Evolutionary conservation across 139 green algal species (phyloP).

Genomic region (Coelastrella sp.): DNA sequence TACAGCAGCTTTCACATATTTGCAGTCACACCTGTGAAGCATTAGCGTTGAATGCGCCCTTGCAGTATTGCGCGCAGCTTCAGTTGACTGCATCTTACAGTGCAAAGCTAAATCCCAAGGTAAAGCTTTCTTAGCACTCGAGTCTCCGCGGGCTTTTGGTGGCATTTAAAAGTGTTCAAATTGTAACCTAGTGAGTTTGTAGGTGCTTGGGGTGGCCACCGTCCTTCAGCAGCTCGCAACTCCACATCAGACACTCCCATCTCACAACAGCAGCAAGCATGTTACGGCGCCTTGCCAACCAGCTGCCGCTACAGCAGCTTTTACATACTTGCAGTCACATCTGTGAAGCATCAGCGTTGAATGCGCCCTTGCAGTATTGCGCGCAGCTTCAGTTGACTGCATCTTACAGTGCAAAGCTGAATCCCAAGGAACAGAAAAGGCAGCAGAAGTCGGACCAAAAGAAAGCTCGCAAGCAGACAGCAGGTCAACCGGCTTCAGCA

Average conservation of each 20-base stretch:
- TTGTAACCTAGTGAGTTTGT: too few species aligned
- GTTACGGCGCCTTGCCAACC: not conserved
- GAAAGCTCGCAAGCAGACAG: not conserved
- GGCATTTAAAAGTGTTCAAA: too few species aligned
- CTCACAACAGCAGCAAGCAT: not conserved
- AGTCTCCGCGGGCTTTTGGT: too few species aligned
- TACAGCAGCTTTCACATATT: not conserved
- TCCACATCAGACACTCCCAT: not conserved
- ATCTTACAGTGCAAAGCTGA: slow-evolving; percentile 11
- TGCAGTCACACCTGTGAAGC: not conserved
- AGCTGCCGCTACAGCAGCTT: slow-evolving; percentile 21
- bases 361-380: slow-evolving; percentile 12
- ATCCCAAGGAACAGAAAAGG: slow-evolving; percentile 14
- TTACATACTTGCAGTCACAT: not conserved
- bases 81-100: slow-evolving; percentile 1
- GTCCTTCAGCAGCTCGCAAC: too few species aligned
- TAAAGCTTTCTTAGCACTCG: too few species aligned
- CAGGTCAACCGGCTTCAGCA: not conserved
- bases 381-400: not conserved
- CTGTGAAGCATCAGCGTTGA: not conserved
- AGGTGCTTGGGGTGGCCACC: too few species aligned
- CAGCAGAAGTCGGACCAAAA: slow-evolving; percentile 3
- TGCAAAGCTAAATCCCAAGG: slow-evolving; percentile 4
- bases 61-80: slow-evolving; percentile 18
- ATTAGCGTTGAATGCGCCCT: not conserved